These are phyloP conservation scores for Xylariaceae sp. DNA, from an alignment of 2,329 filamentous ascomycete genomes.

Conservation along the genomic window DNA sequence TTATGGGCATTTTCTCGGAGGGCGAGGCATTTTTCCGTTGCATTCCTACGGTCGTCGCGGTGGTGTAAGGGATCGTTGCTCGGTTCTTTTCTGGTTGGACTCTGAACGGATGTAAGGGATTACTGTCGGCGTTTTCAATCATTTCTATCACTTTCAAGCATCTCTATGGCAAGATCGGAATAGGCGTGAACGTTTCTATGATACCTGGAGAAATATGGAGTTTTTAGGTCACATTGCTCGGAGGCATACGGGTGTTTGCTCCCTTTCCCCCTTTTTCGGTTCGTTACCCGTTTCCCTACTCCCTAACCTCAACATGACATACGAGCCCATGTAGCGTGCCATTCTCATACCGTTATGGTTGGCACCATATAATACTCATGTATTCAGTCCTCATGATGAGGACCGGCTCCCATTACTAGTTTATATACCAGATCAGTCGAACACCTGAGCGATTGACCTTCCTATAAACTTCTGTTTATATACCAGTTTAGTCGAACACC, in stretches of 20 bases:
- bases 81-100: constrained; percentile 2
- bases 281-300: constrained; percentile 21
- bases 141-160: constrained; percentile 12
- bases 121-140: constrained; percentile 6
- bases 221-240: constrained; percentile 15
- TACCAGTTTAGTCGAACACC: constrained; percentile 5
- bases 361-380: constrained; percentile 23
- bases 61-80: constrained; percentile 6
- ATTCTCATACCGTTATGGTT: constrained; percentile 21
- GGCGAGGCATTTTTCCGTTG: constrained; percentile 16
- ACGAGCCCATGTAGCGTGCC: constrained; percentile 30
- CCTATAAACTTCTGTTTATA: constrained; percentile 3
- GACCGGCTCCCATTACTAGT: constrained; percentile 13
- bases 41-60: constrained; percentile 20
- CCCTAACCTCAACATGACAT: constrained; percentile 12
- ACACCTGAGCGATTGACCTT: background rate
- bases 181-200: constrained; percentile 23
- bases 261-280: constrained; percentile 7
- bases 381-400: constrained; percentile 12
- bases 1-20: constrained; percentile 18
- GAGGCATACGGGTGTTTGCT: constrained; percentile 11
- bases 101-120: constrained; percentile 7
- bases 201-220: constrained; percentile 28
- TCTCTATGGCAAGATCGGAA: constrained; percentile 15
- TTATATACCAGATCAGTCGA: constrained; percentile 12